Evolutionary conservation across 2,329 filamentous ascomycete species (phyloP).

Genomic region (Eutypella sp.): DNA sequence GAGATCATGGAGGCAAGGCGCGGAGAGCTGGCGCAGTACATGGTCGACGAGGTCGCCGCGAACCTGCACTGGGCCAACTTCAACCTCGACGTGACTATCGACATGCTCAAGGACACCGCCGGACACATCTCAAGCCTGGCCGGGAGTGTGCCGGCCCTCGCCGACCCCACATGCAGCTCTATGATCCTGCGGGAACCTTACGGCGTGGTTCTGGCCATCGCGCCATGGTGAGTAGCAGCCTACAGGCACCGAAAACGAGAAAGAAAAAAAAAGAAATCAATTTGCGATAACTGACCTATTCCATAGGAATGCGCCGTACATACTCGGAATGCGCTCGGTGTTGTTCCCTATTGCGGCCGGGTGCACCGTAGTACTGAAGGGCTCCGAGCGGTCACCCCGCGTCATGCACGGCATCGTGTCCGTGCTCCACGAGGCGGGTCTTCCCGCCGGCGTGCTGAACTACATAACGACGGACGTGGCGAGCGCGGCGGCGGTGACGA

Average conservation of each 20-base stretch:
- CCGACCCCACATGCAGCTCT: slow-evolving; percentile 45
- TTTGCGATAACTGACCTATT: slow-evolving; percentile 6
- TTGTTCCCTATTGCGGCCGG: slow-evolving; percentile 58
- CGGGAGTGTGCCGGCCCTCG: slow-evolving; percentile 27
- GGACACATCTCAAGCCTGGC: slow-evolving; percentile 29
- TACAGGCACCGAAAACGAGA: too few relatives aligned
- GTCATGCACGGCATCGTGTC: slow-evolving; percentile 52
- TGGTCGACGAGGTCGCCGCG: slow-evolving; percentile 36
- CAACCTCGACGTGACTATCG: slow-evolving; percentile 28
- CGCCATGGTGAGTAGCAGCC: slow-evolving; percentile 51
- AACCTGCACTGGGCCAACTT: slow-evolving; percentile 24
- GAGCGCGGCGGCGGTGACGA: slow-evolving; percentile 56
- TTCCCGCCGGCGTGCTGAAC: slow-evolving; percentile 61
- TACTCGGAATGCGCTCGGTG: slow-evolving; percentile 39
- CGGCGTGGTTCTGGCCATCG: slow-evolving; percentile 61
- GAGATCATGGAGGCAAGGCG: slow-evolving; percentile 49
- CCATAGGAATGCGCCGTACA: slow-evolving; percentile 38
- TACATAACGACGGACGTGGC: slow-evolving; percentile 53
- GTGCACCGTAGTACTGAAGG: slow-evolving; percentile 61
- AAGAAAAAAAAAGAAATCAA: not conserved
- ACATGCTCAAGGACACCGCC: slow-evolving; percentile 33
- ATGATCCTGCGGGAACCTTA: slow-evolving; percentile 63
- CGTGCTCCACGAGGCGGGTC: slow-evolving; percentile 56
- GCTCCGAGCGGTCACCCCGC: slow-evolving; percentile 54
- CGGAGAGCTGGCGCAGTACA: slow-evolving; percentile 50